Base-by-base conservation (phyloP, 306 rosid species). In the Pueraria montana region DNA sequence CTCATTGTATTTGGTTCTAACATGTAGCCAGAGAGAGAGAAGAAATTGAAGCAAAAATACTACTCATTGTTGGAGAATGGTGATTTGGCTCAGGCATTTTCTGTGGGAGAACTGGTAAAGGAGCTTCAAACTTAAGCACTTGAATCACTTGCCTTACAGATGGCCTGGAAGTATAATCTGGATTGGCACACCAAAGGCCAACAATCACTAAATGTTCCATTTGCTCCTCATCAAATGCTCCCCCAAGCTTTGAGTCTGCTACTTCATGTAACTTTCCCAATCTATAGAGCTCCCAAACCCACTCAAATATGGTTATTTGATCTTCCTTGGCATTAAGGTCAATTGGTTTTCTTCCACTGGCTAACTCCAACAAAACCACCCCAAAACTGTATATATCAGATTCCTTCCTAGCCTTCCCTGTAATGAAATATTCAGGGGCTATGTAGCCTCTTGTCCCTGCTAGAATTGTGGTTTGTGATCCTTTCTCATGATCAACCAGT, bases 361-460 rank as follows among this genome's bases (percentile, higher is more conserved):
- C 87, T 23, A 80, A 36, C 42, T 80, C 81, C 27, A 84, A 17
- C 2, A 72, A 11, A 6, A 83, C 84, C 8, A 84, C 42, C 5
- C 88, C 88, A 74, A 77, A 73, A 11, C 84, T 84, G 74, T 32
- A 84, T 5, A 81, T 50, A 45, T 87, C 87, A 3, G 81, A 65
- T 58, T 80, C 82, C 74, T 72, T 80, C n/a, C 30, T 84, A 9
- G 83, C 78, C 63, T 77, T 83, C 5, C 85, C 74, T 17, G 63
- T 65, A 1, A 8, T 80, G 8, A 77, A 0, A 26, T 20, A 70
- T 71, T 84, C 82, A 2, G 84, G 84, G 0, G 82, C 88, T 30
- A 87, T 66, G 71, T 84, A 87, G 4, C 90, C 90, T 52, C 9
- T 63, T 1, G 84, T 84, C 4, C 84, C 89, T 5, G 84, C 86